Evolutionary conservation across 768 basidiomycete genomes (phyloP).

Genomic region (Mycena rebaudengoi): DNA sequence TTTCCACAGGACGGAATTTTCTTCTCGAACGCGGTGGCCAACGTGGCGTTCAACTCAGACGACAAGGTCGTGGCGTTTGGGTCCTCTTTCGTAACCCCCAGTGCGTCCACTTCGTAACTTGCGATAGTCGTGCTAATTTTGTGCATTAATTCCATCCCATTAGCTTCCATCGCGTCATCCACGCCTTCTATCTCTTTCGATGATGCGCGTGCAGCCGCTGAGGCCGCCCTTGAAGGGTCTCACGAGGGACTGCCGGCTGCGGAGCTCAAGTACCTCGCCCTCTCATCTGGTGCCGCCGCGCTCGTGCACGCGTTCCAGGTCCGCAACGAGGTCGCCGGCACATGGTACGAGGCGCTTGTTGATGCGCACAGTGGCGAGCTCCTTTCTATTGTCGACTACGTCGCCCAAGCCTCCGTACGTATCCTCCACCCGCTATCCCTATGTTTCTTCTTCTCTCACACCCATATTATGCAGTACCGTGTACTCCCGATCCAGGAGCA

Average conservation of each 20-base stretch:
- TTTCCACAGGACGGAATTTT: constrained; percentile 43
- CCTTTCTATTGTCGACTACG: constrained; percentile 54
- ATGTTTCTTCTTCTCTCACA: not conserved
- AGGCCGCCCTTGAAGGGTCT: constrained; percentile 36
- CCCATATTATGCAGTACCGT: constrained; percentile 31
- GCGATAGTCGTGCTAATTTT: too few relatives aligned
- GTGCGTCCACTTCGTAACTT: too few relatives aligned
- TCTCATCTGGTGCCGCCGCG: constrained; percentile 36
- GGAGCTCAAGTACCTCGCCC: constrained; percentile 45
- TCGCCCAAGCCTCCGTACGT: constrained; percentile 41
- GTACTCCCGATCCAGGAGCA: constrained; percentile 53
- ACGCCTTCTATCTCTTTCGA: constrained; percentile 36
- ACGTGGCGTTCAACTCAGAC: constrained; percentile 51
- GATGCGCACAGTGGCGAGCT: constrained; percentile 52
- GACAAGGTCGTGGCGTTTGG: constrained; percentile 54
- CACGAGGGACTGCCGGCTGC: constrained; percentile 40
- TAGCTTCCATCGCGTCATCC: constrained; percentile 25
- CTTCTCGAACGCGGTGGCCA: constrained; percentile 51
- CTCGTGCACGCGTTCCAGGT: constrained; percentile 40
- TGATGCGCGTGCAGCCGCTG: constrained; percentile 41
- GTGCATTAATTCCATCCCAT: not conserved
- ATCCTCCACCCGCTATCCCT: too few relatives aligned
- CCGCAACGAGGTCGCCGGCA: constrained; percentile 31
- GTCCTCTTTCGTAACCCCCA: constrained; percentile 54
- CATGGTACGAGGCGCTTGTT: constrained; percentile 59